Evolutionary conservation across 805 yeast genomes (phyloP).

Genomic region (Zygosaccharomyces gambellarensis): DNA sequence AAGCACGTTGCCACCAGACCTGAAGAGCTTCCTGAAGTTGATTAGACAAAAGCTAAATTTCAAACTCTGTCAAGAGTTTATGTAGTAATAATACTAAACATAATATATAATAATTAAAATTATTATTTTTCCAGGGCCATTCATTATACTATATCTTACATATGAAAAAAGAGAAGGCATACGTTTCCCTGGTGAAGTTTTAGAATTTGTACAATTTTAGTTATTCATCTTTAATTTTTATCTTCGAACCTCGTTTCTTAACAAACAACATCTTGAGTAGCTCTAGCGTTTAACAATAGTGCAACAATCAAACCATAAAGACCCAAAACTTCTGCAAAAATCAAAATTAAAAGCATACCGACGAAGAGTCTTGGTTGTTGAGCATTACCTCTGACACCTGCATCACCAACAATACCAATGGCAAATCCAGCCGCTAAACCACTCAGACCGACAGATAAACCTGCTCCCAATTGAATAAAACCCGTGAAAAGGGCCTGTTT

Average conservation of each 20-base stretch:
- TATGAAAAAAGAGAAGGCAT: not conserved
- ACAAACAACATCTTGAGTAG: slow-evolving; percentile 85
- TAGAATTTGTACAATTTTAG: not conserved
- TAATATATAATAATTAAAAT: not conserved
- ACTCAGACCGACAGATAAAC: slow-evolving; percentile 92
- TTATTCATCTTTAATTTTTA: not conserved
- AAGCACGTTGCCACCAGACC: slow-evolving; percentile 15
- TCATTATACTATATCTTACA: slow-evolving; percentile 1
- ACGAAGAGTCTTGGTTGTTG: slow-evolving; percentile 98
- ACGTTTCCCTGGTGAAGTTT: not conserved
- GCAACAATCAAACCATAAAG: slow-evolving; percentile 98
- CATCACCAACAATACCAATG: slow-evolving; percentile 99
- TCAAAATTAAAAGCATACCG: slow-evolving; percentile 96
- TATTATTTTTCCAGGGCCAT: no score
- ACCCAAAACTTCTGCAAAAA: slow-evolving; percentile 99
- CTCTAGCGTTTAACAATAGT: slow-evolving; percentile 94
- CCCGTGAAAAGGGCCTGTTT: slow-evolving; percentile 93
- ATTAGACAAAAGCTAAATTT: slow-evolving; percentile 24
- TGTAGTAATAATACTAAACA: slow-evolving; percentile 13
- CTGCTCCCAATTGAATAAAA: slow-evolving; percentile 97
- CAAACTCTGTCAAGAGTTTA: slow-evolving; percentile 32
- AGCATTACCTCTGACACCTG: slow-evolving; percentile 97
- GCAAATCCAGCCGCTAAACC: slow-evolving; percentile 99
- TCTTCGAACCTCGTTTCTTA: slow-evolving; percentile 34
- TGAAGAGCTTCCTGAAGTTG: slow-evolving; percentile 15